Evolutionary conservation across 2,329 filamentous ascomycete species (phyloP).

Genomic region (Torrubiella hemipterigena): DNA sequence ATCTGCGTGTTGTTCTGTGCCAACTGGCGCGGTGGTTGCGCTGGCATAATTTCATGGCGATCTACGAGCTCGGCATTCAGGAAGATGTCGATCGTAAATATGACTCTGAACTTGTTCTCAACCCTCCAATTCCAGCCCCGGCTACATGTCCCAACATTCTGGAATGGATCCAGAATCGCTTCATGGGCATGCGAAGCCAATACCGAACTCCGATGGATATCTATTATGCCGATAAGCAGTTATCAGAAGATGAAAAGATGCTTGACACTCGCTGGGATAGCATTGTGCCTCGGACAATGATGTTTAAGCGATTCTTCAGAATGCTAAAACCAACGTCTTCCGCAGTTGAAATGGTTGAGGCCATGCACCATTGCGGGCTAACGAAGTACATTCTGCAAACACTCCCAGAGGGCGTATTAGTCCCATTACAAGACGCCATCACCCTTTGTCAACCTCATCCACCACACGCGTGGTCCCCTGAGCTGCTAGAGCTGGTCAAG

Average conservation of each 20-base stretch:
- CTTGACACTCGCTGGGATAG: constrained; percentile 29
- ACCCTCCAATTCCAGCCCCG: constrained; percentile 19
- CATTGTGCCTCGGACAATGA: constrained; percentile 54
- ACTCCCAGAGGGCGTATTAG: constrained; percentile 72
- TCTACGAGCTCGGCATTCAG: constrained; percentile 42
- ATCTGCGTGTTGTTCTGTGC: constrained; percentile 61
- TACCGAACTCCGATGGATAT: constrained; percentile 34
- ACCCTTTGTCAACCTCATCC: constrained; percentile 75
- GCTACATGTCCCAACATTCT: constrained; percentile 28
- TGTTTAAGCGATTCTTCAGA: constrained; percentile 57
- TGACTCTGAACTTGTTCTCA: constrained; percentile 13
- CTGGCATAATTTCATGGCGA: constrained; percentile 42
- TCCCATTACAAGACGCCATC: constrained; percentile 73
- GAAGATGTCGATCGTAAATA: constrained; percentile 27
- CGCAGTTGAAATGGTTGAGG: constrained; percentile 55
- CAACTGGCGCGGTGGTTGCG: constrained; percentile 76
- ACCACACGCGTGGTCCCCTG: constrained; percentile 61
- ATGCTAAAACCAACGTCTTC: constrained; percentile 38
- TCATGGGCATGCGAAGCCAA: constrained; percentile 23
- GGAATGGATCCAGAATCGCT: constrained; percentile 38
- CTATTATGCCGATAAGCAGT: constrained; percentile 25
- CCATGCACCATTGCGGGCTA: constrained; percentile 60
- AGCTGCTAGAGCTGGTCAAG: constrained; percentile 63
- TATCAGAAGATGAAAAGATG: constrained; percentile 20
- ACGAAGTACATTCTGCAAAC: constrained; percentile 60